Base-by-base conservation (phyloP, 495 filamentous ascomycete species). In the Neurospora africana region DNA sequence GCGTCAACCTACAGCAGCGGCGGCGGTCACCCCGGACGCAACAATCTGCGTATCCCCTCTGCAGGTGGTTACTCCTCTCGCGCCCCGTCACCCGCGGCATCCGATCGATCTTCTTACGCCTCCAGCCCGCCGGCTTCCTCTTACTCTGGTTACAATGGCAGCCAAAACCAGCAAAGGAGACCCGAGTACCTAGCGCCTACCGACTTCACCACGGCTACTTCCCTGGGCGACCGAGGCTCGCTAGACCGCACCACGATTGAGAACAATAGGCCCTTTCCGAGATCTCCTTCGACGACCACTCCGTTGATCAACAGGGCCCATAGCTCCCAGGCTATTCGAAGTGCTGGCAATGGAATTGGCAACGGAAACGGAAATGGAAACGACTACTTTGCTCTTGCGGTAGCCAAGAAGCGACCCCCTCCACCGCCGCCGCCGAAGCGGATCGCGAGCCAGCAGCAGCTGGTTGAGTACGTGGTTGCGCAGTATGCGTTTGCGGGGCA, bases 401-500 rank as follows among this genome's bases (percentile, higher is more conserved):
- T 71, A 17, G 82, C 81, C 70, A 85, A 83, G 74, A 85, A 84
- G 75, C 77, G 79, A 21, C 83, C 85, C 3, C 92, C 91, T 2
- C 92, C 92, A 0, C 92, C 93, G 8, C 92, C 92, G 1, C 84
- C 84, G 13, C 86, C 87, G 2, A 91, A 91, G 77, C 85, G 83
- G 15, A 79, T 82, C 7, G 75, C 80, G 13, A 82, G 79, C 30
- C 77, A 75, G 30, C 84, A 85, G n/a, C 73, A 30, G 13, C 76
- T 71, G 5, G 88, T 83, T 3, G 79, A 87, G 33, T 97, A 85
- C 75, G 94, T 97, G 11, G 89, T 90, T 1, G 95, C 95, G 4
- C 80, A 93, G 75, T 98, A 93, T 81, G 85, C 90, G 69, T 98
- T 96, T 80, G 83, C 85, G 0, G 93, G 91, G 0, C 87, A 94